Percentiles rank a stretch among this genome's conserved stretches.
Conservation (phyloP, 2,329 filamentous ascomycete genomes). For the Colletotrichum abscissum region DNA sequence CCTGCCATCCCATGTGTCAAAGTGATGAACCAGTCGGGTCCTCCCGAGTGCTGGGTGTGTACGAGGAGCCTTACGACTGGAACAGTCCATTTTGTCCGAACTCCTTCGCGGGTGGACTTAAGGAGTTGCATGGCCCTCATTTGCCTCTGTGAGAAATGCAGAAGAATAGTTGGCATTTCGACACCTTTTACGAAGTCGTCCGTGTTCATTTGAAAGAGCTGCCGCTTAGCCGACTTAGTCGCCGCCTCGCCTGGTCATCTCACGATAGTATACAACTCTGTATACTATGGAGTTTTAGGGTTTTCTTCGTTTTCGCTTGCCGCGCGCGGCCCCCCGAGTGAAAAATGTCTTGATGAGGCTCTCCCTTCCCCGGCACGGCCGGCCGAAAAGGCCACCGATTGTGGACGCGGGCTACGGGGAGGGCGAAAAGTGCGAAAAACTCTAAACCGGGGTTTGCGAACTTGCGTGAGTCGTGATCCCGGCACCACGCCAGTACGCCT, state of each 20-base stretch:
- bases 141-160: too few species aligned
- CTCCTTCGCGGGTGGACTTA: background rate
- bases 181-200: background rate
- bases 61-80: background rate
- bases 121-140: too few species aligned
- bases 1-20: slow-evolving; percentile 20
- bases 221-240: background rate
- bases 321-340: background rate
- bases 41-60: slow-evolving; percentile 6
- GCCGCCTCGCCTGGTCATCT: background rate
- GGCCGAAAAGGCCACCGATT: background rate
- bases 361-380: background rate
- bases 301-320: background rate
- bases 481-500: background rate
- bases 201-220: background rate
- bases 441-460: slow-evolving; percentile 3
- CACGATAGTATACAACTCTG: background rate
- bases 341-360: background rate
- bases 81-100: background rate
- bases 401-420: slow-evolving; percentile 8
- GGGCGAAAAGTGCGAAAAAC: slow-evolving; percentile 29
- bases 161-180: background rate
- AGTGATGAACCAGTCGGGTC: slow-evolving; percentile 16
- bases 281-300: background rate
- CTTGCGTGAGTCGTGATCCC: slow-evolving; percentile 31